Evolutionary conservation across 768 basidiomycete genomes (phyloP).

Genomic region (Lyophyllum shimeji): DNA sequence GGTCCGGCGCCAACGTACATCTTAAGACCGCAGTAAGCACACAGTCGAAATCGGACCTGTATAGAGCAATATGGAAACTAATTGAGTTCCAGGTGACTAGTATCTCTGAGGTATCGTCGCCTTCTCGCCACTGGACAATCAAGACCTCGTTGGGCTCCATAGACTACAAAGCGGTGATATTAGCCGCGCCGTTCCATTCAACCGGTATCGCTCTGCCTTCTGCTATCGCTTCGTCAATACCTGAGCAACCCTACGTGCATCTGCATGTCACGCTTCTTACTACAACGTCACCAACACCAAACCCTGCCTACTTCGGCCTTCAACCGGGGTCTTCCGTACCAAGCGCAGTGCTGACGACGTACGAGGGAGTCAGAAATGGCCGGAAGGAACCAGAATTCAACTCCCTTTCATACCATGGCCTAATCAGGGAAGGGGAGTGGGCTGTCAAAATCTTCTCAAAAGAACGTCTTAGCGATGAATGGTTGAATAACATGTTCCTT

Average conservation of each 20-base stretch:
- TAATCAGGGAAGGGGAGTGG: slow-evolving; percentile 56
- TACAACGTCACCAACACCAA: slow-evolving; percentile 64
- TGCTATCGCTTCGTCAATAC: slow-evolving; percentile 51
- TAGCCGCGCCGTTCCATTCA: slow-evolving; percentile 84
- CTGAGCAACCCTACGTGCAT: slow-evolving; percentile 73
- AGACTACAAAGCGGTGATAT: slow-evolving; percentile 73
- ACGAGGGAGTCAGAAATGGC: slow-evolving; percentile 54
- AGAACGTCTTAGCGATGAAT: slow-evolving; percentile 60
- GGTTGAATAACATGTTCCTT: slow-evolving; percentile 65
- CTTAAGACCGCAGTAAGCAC: slow-evolving; percentile 65
- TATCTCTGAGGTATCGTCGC: slow-evolving; percentile 44
- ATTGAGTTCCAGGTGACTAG: slow-evolving; percentile 43
- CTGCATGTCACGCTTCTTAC: slow-evolving; percentile 88
- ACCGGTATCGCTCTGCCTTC: slow-evolving; percentile 55
- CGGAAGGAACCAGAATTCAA: slow-evolving; percentile 78
- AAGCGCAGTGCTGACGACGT: slow-evolving; percentile 69
- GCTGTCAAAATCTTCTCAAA: slow-evolving; percentile 88
- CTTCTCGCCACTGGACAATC: slow-evolving; percentile 52
- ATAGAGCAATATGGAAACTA: not conserved
- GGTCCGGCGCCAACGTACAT: slow-evolving; percentile 66
- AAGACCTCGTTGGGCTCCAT: slow-evolving; percentile 43
- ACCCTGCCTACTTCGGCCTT: slow-evolving; percentile 71
- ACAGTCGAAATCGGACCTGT: not conserved
- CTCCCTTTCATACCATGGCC: slow-evolving; percentile 79
- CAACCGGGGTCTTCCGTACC: slow-evolving; percentile 46